Evolutionary conservation across 179 eudicot species (phyloP).

Genomic region (Camellia oleifera): DNA sequence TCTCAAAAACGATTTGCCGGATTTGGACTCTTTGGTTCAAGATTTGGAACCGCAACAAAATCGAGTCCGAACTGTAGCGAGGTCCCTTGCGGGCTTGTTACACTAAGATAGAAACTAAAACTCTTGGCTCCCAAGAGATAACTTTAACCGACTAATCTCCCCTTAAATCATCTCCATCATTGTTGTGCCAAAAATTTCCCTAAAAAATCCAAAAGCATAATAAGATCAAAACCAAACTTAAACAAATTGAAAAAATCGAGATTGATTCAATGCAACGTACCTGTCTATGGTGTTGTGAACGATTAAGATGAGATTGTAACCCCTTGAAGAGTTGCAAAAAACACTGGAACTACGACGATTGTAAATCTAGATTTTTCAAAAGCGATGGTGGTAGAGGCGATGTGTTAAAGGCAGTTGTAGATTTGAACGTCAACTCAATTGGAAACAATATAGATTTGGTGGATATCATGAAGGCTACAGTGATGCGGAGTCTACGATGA

Average conservation of each 20-base stretch:
- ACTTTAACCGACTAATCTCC: conserved; percentile 77
- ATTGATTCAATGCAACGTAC: conserved; percentile 20
- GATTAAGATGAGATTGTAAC: conserved; percentile 57
- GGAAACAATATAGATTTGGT: too few relatives aligned
- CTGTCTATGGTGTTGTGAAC: conserved; percentile 38
- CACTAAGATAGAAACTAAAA: conserved; percentile 35
- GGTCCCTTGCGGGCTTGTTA: too few relatives aligned
- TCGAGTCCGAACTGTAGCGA: too few relatives aligned
- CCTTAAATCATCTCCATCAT: conserved; percentile 37
- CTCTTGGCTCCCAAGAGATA: conserved; percentile 96
- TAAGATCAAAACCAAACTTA: not conserved
- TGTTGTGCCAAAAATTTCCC: conserved; percentile 21
- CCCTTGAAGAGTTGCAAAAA: conserved; percentile 30
- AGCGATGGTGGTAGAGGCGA: too few relatives aligned
- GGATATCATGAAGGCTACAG: too few relatives aligned
- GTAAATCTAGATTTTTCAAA: too few relatives aligned
- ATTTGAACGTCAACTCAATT: too few relatives aligned
- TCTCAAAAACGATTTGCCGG: too few relatives aligned
- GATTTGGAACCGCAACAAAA: too few relatives aligned
- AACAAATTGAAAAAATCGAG: not conserved
- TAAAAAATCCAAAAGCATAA: not conserved
- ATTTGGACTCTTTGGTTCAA: too few relatives aligned
- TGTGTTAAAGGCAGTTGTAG: too few relatives aligned
- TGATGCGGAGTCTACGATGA: too few relatives aligned
- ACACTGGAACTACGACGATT: conserved; percentile 13